Base-by-base conservation (phyloP, 371 early-diverging fungal genomes). In the Catenaria anguillulae region DNA sequence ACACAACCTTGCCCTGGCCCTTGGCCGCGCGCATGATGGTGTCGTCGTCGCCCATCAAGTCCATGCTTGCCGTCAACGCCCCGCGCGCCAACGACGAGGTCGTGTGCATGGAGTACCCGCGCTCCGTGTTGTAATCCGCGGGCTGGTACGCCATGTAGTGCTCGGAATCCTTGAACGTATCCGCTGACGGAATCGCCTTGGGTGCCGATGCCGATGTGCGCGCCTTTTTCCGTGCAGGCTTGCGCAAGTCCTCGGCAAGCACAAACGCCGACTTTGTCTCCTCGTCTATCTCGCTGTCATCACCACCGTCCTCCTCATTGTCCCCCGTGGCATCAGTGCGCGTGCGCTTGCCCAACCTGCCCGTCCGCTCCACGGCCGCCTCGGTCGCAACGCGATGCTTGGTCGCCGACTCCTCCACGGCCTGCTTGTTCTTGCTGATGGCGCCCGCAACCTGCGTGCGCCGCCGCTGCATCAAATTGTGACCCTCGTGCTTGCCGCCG, bases 111-210 rank as follows among this genome's bases (percentile, higher is more conserved):
- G 92, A 82, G 66, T 95, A 97, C 10, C 93, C 96, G 50, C 80
- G 79, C 70, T 97, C 97, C 0, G 92, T 87, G 60, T 90, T 85
- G 24, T 83, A 83, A 70, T 89, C 94, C 60, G 81, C 78, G 71
- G 89, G 90, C 26, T 77, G 75, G 70, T 93, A 86, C n/a, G 86
- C 81, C 60, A 97, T 83, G 73, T 93, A 97, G 67, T 80, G 87
- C 60, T 89, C 87, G 61, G 86, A 81, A 70, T 96, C 95, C 33
- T 82, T 80, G 71, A 75, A 90, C 1, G 24, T 17, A 13, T 10
- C 42, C 2, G 33, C 60, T 6, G 36, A 66, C 3, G 64, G 66
- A 60, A 67, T 66, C 26, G 63, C 43, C 62, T 76, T 76, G 26
- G 34, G 13, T 33, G 12, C 42, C 24, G 12, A 15, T 1, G 46